Conservation (phyloP, 176 grass and related monocot genomes). For the Pontederia crassipes region DNA sequence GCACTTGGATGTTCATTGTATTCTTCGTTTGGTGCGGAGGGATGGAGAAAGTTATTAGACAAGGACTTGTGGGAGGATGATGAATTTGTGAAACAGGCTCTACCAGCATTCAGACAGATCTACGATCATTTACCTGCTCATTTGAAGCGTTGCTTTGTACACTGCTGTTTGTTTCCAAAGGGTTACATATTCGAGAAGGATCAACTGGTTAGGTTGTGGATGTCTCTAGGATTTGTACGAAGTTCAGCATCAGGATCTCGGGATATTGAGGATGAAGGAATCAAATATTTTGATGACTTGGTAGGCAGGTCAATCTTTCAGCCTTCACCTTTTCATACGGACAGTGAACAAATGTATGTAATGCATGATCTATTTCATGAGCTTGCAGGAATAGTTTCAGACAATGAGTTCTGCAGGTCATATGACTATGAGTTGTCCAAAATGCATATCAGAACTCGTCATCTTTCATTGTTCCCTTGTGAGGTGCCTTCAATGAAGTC, state of each 20-base stretch:
- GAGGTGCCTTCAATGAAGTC: not conserved
- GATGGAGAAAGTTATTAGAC: slow-evolving; percentile 6
- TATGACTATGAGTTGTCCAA: slow-evolving; percentile 12
- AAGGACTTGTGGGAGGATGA: slow-evolving; percentile 11
- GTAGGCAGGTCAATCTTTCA: slow-evolving; percentile 26
- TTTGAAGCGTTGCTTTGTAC: slow-evolving; percentile 23
- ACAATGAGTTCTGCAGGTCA: slow-evolving; percentile 16
- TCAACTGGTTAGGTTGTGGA: slow-evolving; percentile 18
- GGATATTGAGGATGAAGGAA: slow-evolving; percentile 20
- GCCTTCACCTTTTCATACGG: slow-evolving; percentile 6
- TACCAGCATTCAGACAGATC: slow-evolving; percentile 7
- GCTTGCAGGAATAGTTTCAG: slow-evolving; percentile 21
- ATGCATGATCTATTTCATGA: slow-evolving; percentile 40
- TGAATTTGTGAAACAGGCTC: not conserved
- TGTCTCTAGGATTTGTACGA: slow-evolving; percentile 7
- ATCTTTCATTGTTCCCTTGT: slow-evolving; percentile 21
- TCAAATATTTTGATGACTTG: slow-evolving; percentile 23
- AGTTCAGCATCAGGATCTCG: no score
- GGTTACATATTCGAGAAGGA: slow-evolving; percentile 7
- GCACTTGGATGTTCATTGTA: slow-evolving; percentile 14
- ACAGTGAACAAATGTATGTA: slow-evolving; percentile 20
- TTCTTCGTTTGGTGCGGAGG: not conserved
- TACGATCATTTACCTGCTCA: slow-evolving; percentile 20
- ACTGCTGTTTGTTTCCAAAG: slow-evolving; percentile 24
- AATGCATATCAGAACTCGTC: slow-evolving; percentile 8